Evolutionary conservation across 257 asterid species (phyloP).

Genomic region (Craterostigma plantagineum): DNA sequence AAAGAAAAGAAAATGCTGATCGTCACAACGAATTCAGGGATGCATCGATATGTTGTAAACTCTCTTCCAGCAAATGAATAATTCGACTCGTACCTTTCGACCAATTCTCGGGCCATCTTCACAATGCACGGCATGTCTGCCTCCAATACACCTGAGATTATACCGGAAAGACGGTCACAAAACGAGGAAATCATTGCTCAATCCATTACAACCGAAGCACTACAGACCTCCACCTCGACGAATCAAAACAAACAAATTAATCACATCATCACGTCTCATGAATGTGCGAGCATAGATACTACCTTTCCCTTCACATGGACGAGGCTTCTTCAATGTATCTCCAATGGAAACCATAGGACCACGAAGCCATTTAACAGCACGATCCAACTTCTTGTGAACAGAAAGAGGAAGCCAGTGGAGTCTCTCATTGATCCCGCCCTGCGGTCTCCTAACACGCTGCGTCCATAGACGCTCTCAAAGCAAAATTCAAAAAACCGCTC

Average conservation of each 20-base stretch:
- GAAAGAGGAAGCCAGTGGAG: conserved; percentile 57
- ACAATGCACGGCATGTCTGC: conserved; percentile 47
- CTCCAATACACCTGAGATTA: conserved; percentile 27
- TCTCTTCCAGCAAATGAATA: too few species aligned
- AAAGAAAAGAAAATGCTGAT: too few species aligned
- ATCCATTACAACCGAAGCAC: too few species aligned
- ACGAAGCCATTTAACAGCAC: conserved; percentile 15
- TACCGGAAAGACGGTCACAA: too few species aligned
- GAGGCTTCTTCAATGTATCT: conserved; percentile 17
- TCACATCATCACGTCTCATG: too few species aligned
- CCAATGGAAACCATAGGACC: conserved; percentile 8
- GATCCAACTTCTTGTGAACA: conserved; percentile 27
- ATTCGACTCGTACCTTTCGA: conserved; percentile 35
- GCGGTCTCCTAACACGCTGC: conserved; percentile 64
- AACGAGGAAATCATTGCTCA: not conserved
- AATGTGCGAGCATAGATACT: not conserved
- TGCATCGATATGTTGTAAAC: too few species aligned
- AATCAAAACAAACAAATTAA: too few species aligned
- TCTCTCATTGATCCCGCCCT: conserved; percentile 46
- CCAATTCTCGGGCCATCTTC: conserved; percentile 30
- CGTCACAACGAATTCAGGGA: too few species aligned
- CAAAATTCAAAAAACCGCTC: not conserved
- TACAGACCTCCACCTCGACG: too few species aligned
- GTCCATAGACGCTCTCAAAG: conserved; percentile 1
- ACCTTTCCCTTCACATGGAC: conserved; percentile 19